These are phyloP conservation scores for Plasmodium berghei DNA, from an alignment of 169 alveolate genomes.

Conservation along the genomic window DNA sequence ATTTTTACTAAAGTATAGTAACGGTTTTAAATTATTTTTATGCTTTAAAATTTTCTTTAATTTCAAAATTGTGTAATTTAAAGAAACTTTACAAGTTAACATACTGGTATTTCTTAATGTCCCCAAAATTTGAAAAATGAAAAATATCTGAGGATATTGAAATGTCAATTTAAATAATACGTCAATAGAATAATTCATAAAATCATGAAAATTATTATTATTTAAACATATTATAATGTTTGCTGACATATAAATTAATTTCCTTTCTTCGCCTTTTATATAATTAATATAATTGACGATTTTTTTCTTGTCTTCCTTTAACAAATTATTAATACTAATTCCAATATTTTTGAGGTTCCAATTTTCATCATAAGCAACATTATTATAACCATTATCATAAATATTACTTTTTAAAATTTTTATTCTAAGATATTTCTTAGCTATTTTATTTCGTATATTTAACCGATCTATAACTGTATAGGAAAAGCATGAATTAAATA, in stretches of 20 bases:
- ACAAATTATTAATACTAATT: conserved; percentile 3
- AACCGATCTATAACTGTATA: background rate
- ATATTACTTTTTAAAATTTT: background rate
- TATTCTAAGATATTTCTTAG: background rate
- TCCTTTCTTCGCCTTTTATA: conserved; percentile 45
- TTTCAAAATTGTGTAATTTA: conserved; percentile 50
- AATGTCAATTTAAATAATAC: conserved; percentile 57
- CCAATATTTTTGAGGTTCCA: background rate
- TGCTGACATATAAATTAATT: conserved; percentile 51
- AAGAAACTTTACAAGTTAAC: conserved; percentile 51
- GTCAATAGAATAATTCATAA: conserved; percentile 54
- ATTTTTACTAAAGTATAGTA: conserved; percentile 21
- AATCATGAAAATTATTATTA: conserved; percentile 34
- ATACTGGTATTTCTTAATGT: conserved; percentile 51
- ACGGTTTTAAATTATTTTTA: conserved; percentile 52
- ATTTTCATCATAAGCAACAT: background rate
- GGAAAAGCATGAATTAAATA: conserved; percentile 39
- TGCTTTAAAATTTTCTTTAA: conserved; percentile 10
- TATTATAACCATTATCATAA: background rate
- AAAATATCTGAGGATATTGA: conserved; percentile 67
- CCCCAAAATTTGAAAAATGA: conserved; percentile 56
- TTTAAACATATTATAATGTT: conserved; percentile 37
- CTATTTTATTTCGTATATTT: background rate
- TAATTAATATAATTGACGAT: conserved; percentile 14
- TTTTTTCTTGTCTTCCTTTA: conserved; percentile 26